Percentiles rank a stretch among this genome's conserved stretches.
Evolutionary conservation across 2,329 filamentous ascomycete species (phyloP).

Genomic region (Alternaria longipes): DNA sequence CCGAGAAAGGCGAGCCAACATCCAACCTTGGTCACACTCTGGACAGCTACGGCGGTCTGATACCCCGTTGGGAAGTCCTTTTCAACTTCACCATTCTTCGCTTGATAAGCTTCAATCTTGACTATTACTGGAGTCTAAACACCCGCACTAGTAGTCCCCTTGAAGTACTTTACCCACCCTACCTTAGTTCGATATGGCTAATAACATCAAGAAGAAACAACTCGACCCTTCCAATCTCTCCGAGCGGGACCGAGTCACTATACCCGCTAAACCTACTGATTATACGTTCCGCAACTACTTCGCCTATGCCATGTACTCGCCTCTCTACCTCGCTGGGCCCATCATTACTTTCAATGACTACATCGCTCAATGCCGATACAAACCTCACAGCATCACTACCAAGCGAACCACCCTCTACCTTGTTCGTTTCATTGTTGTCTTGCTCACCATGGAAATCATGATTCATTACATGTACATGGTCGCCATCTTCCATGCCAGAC

Average conservation of each 20-base stretch:
- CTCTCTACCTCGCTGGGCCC: constrained; percentile 89
- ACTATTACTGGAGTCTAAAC: constrained; percentile 91
- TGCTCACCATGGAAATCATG: constrained; percentile 85
- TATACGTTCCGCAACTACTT: constrained; percentile 88
- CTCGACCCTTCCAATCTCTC: constrained; percentile 86
- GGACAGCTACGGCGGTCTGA: constrained; percentile 83
- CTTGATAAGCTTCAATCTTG: constrained; percentile 94
- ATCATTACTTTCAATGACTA: constrained; percentile 99
- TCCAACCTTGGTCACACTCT: constrained; percentile 74
- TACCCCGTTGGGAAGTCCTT: constrained; percentile 92
- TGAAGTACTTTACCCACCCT: constrained; percentile 71
- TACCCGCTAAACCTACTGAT: constrained; percentile 74
- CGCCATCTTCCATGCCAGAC: constrained; percentile 83
- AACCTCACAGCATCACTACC: constrained; percentile 73
- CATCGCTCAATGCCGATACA: constrained; percentile 83
- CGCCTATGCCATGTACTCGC: constrained; percentile 89
- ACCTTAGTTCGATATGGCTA: constrained; percentile 56
- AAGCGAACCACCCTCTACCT: constrained; percentile 81
- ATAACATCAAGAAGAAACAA: constrained; percentile 93
- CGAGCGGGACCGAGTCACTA: constrained; percentile 84
- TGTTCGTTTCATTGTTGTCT: constrained; percentile 78
- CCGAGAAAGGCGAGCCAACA: constrained; percentile 56
- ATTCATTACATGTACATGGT: constrained; percentile 93
- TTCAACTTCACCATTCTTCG: constrained; percentile 96
- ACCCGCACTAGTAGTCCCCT: constrained; percentile 69